phyloP scores from a whole-genome alignment of 306 rosid genomes.

The Fagus sylvatica region DNA sequence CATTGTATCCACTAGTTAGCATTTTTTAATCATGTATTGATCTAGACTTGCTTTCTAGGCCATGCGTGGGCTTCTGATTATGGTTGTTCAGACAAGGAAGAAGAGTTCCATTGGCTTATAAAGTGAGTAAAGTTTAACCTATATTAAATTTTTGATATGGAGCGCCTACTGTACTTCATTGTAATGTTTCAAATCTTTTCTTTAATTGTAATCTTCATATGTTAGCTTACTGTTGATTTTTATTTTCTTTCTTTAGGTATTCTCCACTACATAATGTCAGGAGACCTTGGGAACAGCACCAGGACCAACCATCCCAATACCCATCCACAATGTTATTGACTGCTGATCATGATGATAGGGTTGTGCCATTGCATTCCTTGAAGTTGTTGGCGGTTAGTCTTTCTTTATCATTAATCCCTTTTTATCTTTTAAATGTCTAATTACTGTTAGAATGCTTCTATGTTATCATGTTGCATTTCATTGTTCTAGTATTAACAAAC shows the following conservation, averaged over 20 bases:
- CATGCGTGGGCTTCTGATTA: slow-evolving; percentile 94
- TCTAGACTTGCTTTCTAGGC: slow-evolving; percentile 48
- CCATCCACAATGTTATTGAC: slow-evolving; percentile 92
- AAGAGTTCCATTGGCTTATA: slow-evolving; percentile 89
- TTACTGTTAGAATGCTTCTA: not conserved
- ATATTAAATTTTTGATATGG: not conserved
- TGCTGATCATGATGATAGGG: slow-evolving; percentile 98
- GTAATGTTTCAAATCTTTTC: not conserved
- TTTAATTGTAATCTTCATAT: not conserved
- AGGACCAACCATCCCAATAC: slow-evolving; percentile 57
- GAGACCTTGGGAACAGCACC: slow-evolving; percentile 81
- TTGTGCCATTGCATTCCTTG: slow-evolving; percentile 85
- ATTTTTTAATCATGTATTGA: slow-evolving; percentile 11
- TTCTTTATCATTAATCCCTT: not conserved
- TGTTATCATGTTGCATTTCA: not conserved
- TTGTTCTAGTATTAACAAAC: not conserved
- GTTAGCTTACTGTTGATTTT: slow-evolving; percentile 2
- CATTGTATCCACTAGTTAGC: slow-evolving; percentile 2
- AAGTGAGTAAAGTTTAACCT: slow-evolving; percentile 54
- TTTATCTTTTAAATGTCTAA: not conserved
- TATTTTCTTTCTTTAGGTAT: slow-evolving; percentile 51
- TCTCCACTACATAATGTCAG: slow-evolving; percentile 90
- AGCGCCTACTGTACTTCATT: not conserved
- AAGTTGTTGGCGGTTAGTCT: slow-evolving; percentile 83
- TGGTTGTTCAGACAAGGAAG: slow-evolving; percentile 91